A percentile compares a stretch with the other conserved stretches of the same genome.
These are phyloP conservation scores for Saccharomyces hybrid DNA, from an alignment of 1,139 yeast genomes.

Conservation along the genomic window DNA sequence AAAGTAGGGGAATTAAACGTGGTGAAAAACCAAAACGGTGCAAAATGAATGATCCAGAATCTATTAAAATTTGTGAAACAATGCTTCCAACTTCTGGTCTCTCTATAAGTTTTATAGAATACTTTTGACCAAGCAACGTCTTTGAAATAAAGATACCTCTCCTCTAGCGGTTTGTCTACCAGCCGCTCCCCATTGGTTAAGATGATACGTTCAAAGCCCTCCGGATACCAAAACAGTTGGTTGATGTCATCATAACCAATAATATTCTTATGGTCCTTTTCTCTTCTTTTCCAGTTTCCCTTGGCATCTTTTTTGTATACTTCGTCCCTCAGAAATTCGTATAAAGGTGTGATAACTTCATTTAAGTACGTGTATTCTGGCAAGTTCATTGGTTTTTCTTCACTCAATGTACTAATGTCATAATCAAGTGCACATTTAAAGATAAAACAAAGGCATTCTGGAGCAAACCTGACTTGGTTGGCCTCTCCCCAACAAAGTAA, in stretches of 20 bases:
- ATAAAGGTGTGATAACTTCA: conserved; percentile 68
- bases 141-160: conserved; percentile 45
- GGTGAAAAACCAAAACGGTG: conserved; percentile 78
- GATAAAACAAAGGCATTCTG: conserved; percentile 77
- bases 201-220: conserved; percentile 47
- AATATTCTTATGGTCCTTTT: conserved; percentile 58
- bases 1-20: conserved; percentile 70
- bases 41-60: conserved; percentile 73
- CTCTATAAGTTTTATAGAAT: conserved; percentile 66
- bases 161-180: conserved; percentile 38
- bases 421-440: conserved; percentile 71
- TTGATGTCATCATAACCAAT: conserved; percentile 86
- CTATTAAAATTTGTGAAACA: conserved; percentile 68
- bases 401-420: conserved; percentile 29
- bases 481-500: conserved; percentile 88
- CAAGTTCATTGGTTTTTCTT: conserved; percentile 1
- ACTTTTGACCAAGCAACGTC: conserved; percentile 54
- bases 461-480: conserved; percentile 72
- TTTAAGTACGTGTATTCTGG: conserved; percentile 45
- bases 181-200: conserved; percentile 40
- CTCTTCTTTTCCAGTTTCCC: conserved; percentile 42
- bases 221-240: conserved; percentile 74
- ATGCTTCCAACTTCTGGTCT: conserved; percentile 73
- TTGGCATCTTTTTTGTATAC: conserved; percentile 35
- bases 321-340: conserved; percentile 53